Conservation (phyloP, 2,329 filamentous ascomycete species). For the Xylaria multiplex region DNA sequence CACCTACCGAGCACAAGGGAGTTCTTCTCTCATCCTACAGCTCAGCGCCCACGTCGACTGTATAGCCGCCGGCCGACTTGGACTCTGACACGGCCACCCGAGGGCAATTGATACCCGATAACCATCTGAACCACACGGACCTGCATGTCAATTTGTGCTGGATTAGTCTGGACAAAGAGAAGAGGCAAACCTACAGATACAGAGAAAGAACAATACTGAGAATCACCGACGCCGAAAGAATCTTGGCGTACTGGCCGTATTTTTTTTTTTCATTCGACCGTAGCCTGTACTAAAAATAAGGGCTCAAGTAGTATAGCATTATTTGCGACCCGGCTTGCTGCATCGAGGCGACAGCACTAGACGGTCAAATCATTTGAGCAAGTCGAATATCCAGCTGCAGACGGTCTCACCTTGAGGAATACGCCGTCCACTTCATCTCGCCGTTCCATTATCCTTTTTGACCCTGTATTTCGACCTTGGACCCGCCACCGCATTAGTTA, state of each 20-base stretch:
- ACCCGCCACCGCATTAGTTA: constrained; percentile 42
- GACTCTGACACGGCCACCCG: constrained; percentile 16
- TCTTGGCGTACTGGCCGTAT: constrained; percentile 14
- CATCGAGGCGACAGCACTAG: constrained; percentile 37
- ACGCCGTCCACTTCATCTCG: constrained; percentile 36
- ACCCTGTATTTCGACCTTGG: constrained; percentile 41
- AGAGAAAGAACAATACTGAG: constrained; percentile 28
- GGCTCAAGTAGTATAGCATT: constrained; percentile 17
- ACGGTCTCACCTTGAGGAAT: constrained; percentile 46
- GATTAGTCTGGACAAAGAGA: constrained; percentile 34
- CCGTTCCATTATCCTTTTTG: constrained; percentile 41
- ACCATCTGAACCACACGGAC: constrained; percentile 22
- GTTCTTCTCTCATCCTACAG: constrained; percentile 17
- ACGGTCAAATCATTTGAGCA: constrained; percentile 36
- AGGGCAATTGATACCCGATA: constrained; percentile 31
- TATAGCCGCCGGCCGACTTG: constrained; percentile 24
- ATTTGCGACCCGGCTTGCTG: constrained; percentile 39
- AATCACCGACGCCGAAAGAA: constrained; percentile 27
- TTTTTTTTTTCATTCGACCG: constrained; percentile 23
- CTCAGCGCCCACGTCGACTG: constrained; percentile 12
- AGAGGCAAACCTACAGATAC: constrained; percentile 33
- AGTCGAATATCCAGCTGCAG: constrained; percentile 39
- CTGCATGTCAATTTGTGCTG: constrained; percentile 30
- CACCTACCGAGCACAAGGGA: constrained; percentile 27
- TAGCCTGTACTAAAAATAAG: constrained; percentile 27